Evolutionary conservation across 306 rosid genomes (phyloP), one percentile per base, ranked within the genome.

Genomic region (Rosa chinensis): DNA sequence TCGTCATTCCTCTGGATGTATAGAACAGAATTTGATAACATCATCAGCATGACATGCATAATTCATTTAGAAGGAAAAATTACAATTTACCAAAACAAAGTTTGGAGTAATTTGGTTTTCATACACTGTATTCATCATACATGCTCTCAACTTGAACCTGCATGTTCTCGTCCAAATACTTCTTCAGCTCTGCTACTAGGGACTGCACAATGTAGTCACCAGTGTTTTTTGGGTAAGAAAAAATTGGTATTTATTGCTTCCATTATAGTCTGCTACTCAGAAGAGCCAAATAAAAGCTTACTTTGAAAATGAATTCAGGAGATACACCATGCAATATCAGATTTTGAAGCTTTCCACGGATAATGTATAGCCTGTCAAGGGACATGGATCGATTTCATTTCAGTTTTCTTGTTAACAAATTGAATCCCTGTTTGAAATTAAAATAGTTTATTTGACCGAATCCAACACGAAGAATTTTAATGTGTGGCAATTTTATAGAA

Each of bases 301-400:
- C 98, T 88, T 82, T 81, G 85, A 87, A 92, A 81, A 92, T 85
- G 66, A 83, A 86, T 21, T 86, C 83, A 11, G 93, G 87, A 74
- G 87, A 76, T 52, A 94, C 88, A 9, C 89, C 85, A 64, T 92
- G 93, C 66, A 68, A 89, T 72, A 82, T 82, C 14, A 94, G 86
- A 62, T 80, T 85, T 70, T 86, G 90, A 43, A 94, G 97, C 86
- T 88, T 92, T 74, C 89, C 78, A 53, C 90, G 94, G 83, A 88
- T 86, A 5, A 48, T 64, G 75, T 92, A 90, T 66, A 94, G 43
- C 89, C 98, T 94, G 80, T 58, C 18, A 13, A 73, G 43, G 39
- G 11, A 66, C 10, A 16, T 14, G 45, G 25, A 71, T 40, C 25
- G 14, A 43, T 8, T 25, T 76, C 35, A 63, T 10, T 76, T 76